Conservation (phyloP, 345 rosid genomes). For the Microcos paniculata region DNA sequence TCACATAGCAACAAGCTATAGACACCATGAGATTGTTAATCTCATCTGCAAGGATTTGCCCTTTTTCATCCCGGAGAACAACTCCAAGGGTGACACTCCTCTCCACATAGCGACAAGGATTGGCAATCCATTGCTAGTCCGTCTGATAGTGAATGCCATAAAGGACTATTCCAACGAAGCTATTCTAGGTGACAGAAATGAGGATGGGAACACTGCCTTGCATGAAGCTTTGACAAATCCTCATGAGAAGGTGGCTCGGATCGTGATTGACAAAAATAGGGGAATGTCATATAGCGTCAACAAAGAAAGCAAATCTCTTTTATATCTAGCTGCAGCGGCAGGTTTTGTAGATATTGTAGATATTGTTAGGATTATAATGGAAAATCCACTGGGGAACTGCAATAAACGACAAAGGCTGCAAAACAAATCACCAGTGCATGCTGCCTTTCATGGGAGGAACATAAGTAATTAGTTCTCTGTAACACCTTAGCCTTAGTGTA, state of each 20-base stretch:
- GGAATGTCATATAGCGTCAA: not conserved
- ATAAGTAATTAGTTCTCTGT: not conserved
- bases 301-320: not conserved
- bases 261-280: not conserved
- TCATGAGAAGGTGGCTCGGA: not conserved
- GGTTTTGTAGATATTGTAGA: not conserved
- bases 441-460: slow-evolving; percentile 8
- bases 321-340: slow-evolving; percentile 1
- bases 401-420: not conserved
- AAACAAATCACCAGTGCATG: not conserved
- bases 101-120: slow-evolving; percentile 3
- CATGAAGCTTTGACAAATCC: not conserved
- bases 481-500: not conserved
- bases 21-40: slow-evolving; percentile 5
- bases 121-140: not conserved
- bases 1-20: not conserved
- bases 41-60: slow-evolving; percentile 14
- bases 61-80: not conserved
- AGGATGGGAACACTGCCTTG: not conserved
- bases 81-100: not conserved
- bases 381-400: slow-evolving; percentile 2
- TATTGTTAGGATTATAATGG: slow-evolving; percentile 9
- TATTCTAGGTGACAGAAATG: not conserved
- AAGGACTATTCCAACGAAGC: not conserved
- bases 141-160: not conserved